These are phyloP conservation scores for Penicillium ucsense DNA, from an alignment of 495 filamentous ascomycete genomes.

Conservation along the genomic window DNA sequence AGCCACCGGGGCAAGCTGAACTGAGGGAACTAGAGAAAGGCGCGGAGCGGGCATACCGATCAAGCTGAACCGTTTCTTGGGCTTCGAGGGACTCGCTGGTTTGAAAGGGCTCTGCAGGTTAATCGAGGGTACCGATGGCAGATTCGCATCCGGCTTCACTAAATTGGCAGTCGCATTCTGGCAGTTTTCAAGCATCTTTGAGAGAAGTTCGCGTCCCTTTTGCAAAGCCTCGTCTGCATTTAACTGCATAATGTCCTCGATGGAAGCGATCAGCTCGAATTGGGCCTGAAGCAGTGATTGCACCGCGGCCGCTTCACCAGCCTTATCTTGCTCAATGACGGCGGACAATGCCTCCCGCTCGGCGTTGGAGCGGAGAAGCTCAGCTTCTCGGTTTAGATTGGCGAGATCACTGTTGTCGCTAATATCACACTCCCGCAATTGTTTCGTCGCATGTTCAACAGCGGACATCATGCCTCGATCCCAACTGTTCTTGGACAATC, in stretches of 20 bases:
- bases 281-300: slow-evolving; percentile 81
- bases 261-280: slow-evolving; percentile 76
- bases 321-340: slow-evolving; percentile 77
- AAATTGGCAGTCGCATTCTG: slow-evolving; percentile 64
- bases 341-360: slow-evolving; percentile 69
- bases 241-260: slow-evolving; percentile 72
- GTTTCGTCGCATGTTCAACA: slow-evolving; percentile 71
- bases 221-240: slow-evolving; percentile 69
- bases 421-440: slow-evolving; percentile 65
- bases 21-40: slow-evolving; percentile 15
- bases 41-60: slow-evolving; percentile 26
- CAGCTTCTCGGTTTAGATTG: slow-evolving; percentile 69
- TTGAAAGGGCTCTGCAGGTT: slow-evolving; percentile 45
- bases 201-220: slow-evolving; percentile 68
- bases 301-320: slow-evolving; percentile 63
- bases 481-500: slow-evolving; percentile 70
- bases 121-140: slow-evolving; percentile 41
- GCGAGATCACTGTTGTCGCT: slow-evolving; percentile 61
- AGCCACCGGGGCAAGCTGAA: slow-evolving; percentile 29
- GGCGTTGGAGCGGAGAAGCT: slow-evolving; percentile 72
- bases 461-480: slow-evolving; percentile 77
- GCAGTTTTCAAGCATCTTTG: slow-evolving; percentile 67
- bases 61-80: slow-evolving; percentile 53
- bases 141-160: slow-evolving; percentile 79
- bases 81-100: slow-evolving; percentile 57